A percentile compares a stretch with the other conserved stretches of the same genome.
Evolutionary conservation across 768 basidiomycete genomes (phyloP).

Genomic region (Tylopilus intermedius): DNA sequence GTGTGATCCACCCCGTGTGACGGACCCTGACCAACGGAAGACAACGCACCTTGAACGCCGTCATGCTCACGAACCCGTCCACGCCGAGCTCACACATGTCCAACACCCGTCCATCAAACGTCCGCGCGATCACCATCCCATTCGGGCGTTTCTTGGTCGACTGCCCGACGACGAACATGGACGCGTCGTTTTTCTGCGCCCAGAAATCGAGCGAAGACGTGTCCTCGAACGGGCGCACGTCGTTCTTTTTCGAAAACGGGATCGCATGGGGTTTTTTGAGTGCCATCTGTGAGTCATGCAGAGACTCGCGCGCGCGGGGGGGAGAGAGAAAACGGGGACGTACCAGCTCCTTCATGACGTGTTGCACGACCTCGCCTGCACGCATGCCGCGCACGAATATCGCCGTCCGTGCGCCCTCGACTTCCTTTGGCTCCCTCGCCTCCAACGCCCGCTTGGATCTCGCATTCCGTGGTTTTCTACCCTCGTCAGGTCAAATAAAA

Average conservation of each 20-base stretch:
- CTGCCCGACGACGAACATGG: slow-evolving; percentile 84
- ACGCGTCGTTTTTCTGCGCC: slow-evolving; percentile 90
- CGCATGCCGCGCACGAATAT: slow-evolving; percentile 89
- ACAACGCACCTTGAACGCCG: slow-evolving; percentile 66
- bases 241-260: slow-evolving; percentile 91
- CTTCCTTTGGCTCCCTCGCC: slow-evolving; percentile 81
- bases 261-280: slow-evolving; percentile 89
- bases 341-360: slow-evolving; percentile 87
- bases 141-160: slow-evolving; percentile 93
- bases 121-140: slow-evolving; percentile 77
- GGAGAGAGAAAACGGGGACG: slow-evolving; percentile 19
- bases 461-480: slow-evolving; percentile 91
- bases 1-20: background rate
- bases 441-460: slow-evolving; percentile 87
- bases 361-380: slow-evolving; percentile 73
- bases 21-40: background rate
- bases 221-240: slow-evolving; percentile 86
- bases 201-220: slow-evolving; percentile 83
- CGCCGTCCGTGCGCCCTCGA: slow-evolving; percentile 82
- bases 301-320: no score
- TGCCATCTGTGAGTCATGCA: slow-evolving; percentile 52
- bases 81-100: slow-evolving; percentile 97
- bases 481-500: no score
- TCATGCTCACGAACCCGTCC: slow-evolving; percentile 73
- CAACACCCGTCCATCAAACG: slow-evolving; percentile 78